Evolutionary conservation across 805 yeast species (phyloP).

Genomic region (Clavispora carvajalis): DNA sequence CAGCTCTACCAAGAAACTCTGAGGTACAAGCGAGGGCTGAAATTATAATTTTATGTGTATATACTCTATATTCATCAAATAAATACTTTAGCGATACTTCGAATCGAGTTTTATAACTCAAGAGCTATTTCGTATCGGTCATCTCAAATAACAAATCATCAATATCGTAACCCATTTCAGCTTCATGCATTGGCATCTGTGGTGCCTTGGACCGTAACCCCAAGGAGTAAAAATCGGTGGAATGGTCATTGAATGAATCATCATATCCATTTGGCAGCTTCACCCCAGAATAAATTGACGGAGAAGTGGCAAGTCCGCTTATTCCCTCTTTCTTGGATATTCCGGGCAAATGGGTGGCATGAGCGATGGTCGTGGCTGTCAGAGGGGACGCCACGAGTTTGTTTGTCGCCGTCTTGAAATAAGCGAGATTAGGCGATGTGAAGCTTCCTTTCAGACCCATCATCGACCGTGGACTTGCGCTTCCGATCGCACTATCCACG

Average conservation of each 20-base stretch:
- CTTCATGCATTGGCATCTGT: conserved; percentile 2
- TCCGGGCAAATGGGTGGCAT: conserved; percentile 12
- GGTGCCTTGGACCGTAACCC: background rate
- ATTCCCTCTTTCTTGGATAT: conserved; percentile 10
- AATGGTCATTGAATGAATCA: conserved; percentile 43
- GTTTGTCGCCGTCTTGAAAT: conserved; percentile 12
- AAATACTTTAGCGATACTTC: too few relatives aligned
- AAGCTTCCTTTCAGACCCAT: background rate
- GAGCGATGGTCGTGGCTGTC: conserved; percentile 20
- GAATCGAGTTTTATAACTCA: background rate
- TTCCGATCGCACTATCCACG: background rate
- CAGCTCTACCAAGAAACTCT: too few relatives aligned
- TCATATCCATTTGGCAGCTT: conserved; percentile 27
- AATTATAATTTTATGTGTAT: too few relatives aligned
- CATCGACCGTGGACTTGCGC: background rate
- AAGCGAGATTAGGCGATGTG: background rate
- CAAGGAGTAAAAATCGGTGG: conserved; percentile 8
- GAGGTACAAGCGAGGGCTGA: too few relatives aligned
- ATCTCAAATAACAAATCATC: conserved; percentile 17
- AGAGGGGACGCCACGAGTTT: conserved; percentile 16
- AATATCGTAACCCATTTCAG: conserved; percentile 12
- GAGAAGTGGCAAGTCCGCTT: conserved; percentile 32
- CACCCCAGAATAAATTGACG: conserved; percentile 22
- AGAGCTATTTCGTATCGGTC: conserved; percentile 10
- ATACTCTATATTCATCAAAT: too few relatives aligned